Evolutionary conservation across 345 rosid genomes (phyloP).

Genomic region (Salix dunnii): DNA sequence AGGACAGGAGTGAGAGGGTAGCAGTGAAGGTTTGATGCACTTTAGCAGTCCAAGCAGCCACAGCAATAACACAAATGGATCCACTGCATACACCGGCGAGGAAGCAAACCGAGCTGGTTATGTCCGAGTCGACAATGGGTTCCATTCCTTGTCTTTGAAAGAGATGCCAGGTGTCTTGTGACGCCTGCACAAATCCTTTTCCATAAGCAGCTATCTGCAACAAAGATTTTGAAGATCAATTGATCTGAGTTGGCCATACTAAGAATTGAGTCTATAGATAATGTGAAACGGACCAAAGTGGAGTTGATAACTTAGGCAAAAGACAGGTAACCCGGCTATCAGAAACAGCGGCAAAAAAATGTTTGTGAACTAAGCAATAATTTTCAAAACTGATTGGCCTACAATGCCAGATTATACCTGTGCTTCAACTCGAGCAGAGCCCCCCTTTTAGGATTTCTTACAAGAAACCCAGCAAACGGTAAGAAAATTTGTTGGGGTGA

Average conservation of each 20-base stretch:
- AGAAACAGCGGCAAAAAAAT: background rate
- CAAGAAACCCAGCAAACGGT: background rate
- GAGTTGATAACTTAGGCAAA: background rate
- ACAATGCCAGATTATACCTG: background rate
- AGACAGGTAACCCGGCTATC: background rate
- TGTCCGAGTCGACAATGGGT: constrained; percentile 70
- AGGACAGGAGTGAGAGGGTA: constrained; percentile 65
- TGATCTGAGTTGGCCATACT: background rate
- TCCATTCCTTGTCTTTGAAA: constrained; percentile 60
- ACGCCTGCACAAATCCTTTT: constrained; percentile 87
- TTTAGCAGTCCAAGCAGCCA: constrained; percentile 73
- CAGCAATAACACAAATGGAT: constrained; percentile 75
- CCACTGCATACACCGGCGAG: constrained; percentile 94
- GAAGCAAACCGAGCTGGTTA: constrained; percentile 88
- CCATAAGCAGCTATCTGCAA: constrained; percentile 87
- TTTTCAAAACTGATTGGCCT: background rate
- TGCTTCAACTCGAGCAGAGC: background rate
- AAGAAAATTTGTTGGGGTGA: background rate
- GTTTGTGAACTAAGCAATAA: background rate
- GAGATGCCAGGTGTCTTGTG: constrained; percentile 84
- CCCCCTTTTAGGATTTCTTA: background rate
- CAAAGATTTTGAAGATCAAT: background rate
- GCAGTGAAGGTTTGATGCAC: constrained; percentile 71
- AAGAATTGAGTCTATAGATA: background rate
- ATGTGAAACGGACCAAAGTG: background rate